Base-by-base conservation (phyloP, 176 grass and related monocot species). In the Pharus latifolius region DNA sequence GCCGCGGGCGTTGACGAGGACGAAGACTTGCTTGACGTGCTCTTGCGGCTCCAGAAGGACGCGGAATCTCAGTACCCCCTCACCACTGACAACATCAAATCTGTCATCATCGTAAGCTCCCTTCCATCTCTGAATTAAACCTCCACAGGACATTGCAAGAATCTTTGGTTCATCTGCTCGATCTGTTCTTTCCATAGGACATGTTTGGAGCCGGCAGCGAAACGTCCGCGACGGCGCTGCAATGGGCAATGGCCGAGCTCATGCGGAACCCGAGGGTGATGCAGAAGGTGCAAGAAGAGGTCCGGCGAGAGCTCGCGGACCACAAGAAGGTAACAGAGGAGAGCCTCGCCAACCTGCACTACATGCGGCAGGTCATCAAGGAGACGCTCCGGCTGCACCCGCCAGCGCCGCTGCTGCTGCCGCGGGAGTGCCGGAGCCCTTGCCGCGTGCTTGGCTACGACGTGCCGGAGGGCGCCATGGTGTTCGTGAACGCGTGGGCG, bases 401-500 rank as follows among this genome's bases (percentile, higher is more conserved):
- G 16, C 73, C 87, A 55, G 66, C 32, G 7, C 63, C 87, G 14
- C 41, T 90, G 24, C 48, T 90, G 48, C 11, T 82, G 0, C 82
- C 83, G 0, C 68, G 82, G 0, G 8, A 70, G 7, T 78, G 76
- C 65, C 7, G 11, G 10, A 65, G 38, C 4, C 4, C 53, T 3
- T 75, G 82, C 56, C 35, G 14, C 2, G 69, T 90, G n/a, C 55
- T 73, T 50, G 82, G 78, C 0, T 78, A 32, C 73, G 67, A 82
- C 65, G 29, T 90, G 11, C 82, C 78, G 2, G 22, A 13, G 12
- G 78, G 68, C 11, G 52, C 48, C 6, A 82, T 22, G 29, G 73
- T 90, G 57, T 0, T 75, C 3, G 72, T 89, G 32, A 89, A 89
- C 62, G n/a, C 70, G 60, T 89, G 87, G 87, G 87, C 87, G 25